Conservation (phyloP, 1,139 yeast species). For the Pichia sp. region DNA sequence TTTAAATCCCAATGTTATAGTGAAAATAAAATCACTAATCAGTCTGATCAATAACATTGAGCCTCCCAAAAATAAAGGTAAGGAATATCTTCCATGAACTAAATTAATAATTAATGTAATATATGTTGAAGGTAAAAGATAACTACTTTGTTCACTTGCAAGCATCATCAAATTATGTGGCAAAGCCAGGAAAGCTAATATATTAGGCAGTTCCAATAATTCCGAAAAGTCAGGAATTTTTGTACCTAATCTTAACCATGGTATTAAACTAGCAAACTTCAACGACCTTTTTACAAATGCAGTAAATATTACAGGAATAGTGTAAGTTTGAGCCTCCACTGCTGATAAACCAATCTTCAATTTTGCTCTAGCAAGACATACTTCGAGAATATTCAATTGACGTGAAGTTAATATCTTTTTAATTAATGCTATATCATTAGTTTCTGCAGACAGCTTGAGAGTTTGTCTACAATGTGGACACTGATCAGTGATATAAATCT, state of each 20-base stretch:
- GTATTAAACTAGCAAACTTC: neutral
- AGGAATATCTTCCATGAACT: neutral
- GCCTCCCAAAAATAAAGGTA: neutral
- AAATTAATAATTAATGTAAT: neutral
- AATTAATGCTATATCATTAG: neutral
- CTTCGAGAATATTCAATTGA: neutral
- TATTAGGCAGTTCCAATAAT: neutral
- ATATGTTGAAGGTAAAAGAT: neutral
- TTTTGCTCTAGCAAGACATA: neutral
- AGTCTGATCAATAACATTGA: neutral
- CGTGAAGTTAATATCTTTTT: neutral
- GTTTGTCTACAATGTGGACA: conserved; percentile 8
- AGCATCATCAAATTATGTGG: neutral
- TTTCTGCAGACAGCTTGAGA: neutral
- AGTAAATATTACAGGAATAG: neutral
- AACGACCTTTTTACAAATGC: neutral
- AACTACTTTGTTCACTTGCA: neutral
- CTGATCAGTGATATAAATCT: neutral
- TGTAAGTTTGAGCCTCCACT: neutral
- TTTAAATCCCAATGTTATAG: neutral
- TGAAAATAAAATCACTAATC: neutral
- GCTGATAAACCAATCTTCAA: neutral
- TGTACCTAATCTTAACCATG: neutral
- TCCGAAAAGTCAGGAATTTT: neutral
- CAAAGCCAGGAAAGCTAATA: neutral